Percentiles rank a stretch among this genome's conserved stretches.
phyloP scores from a whole-genome alignment of 345 rosid species.

The Brassica nigra region DNA sequence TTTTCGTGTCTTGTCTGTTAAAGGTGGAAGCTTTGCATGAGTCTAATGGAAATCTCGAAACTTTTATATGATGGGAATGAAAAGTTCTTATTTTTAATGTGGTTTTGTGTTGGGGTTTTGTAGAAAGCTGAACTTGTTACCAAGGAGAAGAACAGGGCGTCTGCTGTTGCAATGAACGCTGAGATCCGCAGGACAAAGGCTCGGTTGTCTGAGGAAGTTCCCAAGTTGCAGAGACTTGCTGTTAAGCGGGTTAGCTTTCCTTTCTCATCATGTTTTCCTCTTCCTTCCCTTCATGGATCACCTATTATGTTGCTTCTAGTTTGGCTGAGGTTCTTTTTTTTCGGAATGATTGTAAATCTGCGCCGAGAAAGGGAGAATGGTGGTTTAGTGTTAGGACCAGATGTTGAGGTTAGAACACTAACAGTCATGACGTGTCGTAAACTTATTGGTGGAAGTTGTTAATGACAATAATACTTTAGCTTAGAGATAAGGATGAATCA shows the following conservation, averaged over 20 bases:
- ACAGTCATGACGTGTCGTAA: too few relatives aligned
- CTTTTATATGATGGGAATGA: neutral
- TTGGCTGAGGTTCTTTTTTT: constrained; percentile 13
- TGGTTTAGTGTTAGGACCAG: too few relatives aligned
- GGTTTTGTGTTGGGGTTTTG: neutral
- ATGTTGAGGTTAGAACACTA: too few relatives aligned
- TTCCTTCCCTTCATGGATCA: neutral
- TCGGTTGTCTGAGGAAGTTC: constrained; percentile 83
- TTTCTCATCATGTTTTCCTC: constrained; percentile 11
- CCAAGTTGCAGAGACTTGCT: constrained; percentile 91
- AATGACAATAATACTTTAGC: too few relatives aligned
- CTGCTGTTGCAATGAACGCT: constrained; percentile 91
- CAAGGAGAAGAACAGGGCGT: constrained; percentile 78
- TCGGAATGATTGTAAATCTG: neutral
- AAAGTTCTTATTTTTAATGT: too few relatives aligned
- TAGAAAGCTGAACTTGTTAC: constrained; percentile 90
- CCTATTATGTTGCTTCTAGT: neutral
- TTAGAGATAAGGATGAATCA: too few relatives aligned
- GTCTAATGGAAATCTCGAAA: constrained; percentile 4
- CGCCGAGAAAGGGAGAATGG: too few relatives aligned
- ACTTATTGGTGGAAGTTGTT: too few relatives aligned
- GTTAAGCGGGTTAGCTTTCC: constrained; percentile 64
- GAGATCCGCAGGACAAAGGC: constrained; percentile 97
- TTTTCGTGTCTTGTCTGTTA: neutral
- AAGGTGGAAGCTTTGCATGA: neutral